Evolutionary conservation across 495 filamentous ascomycete species (phyloP).

Genomic region (Margaritispora aquatica): DNA sequence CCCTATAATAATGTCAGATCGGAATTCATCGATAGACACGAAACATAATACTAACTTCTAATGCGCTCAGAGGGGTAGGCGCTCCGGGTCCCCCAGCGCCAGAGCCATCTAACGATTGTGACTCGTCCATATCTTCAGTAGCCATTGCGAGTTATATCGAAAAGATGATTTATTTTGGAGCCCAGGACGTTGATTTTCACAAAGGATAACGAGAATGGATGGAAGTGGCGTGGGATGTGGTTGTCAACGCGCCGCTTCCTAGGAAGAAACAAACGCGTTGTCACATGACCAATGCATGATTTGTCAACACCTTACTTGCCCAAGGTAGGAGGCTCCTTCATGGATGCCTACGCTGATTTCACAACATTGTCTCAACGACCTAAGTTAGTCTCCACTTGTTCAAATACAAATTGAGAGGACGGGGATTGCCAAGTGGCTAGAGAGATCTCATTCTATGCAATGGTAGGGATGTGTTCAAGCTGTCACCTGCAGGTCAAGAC

Average conservation of each 20-base stretch:
- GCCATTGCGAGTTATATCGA: constrained; percentile 12
- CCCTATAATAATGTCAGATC: constrained; percentile 41
- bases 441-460: too few species aligned
- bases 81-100: constrained; percentile 75
- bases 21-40: not conserved
- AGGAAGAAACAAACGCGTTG: not conserved
- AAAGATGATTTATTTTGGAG: too few species aligned
- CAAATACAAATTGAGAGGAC: too few species aligned
- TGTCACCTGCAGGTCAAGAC: too few species aligned
- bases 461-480: too few species aligned
- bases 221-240: not conserved
- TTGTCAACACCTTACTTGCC: not conserved
- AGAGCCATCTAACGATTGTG: constrained; percentile 33
- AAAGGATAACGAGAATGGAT: not conserved
- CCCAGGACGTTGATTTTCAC: too few species aligned
- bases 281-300: not conserved
- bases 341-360: too few species aligned
- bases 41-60: constrained; percentile 60
- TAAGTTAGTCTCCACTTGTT: too few species aligned
- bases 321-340: too few species aligned
- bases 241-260: not conserved
- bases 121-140: constrained; percentile 23
- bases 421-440: too few species aligned
- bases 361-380: too few species aligned
- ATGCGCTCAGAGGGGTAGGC: constrained; percentile 77